A percentile compares a stretch with the other conserved stretches of the same genome.
Conservation (phyloP, 2,329 filamentous ascomycete species). For the Pseudopithomyces maydicus region DNA sequence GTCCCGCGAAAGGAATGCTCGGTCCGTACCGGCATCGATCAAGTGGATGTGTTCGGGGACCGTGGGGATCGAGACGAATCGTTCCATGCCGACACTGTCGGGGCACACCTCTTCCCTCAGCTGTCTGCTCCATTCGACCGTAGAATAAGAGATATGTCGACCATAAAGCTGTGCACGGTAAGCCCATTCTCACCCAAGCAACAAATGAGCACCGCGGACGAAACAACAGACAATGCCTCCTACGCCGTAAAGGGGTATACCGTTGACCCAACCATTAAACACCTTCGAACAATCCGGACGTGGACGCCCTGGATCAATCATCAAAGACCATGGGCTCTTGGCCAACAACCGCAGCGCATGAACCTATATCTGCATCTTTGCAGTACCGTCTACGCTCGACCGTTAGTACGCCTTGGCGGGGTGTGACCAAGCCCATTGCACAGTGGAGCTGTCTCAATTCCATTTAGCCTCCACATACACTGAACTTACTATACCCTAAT, state of each 20-base stretch:
- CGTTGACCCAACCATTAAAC: constrained; percentile 6
- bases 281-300: not conserved
- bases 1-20: constrained; percentile 6
- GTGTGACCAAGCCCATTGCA: not conserved
- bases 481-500: constrained; percentile 35
- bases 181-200: constrained; percentile 12
- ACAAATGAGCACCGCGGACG: constrained; percentile 4
- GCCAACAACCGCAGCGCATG: not conserved
- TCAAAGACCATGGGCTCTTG: not conserved
- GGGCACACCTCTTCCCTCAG: not conserved
- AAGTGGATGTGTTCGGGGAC: not conserved
- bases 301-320: not conserved
- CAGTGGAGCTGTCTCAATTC: not conserved
- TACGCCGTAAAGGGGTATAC: constrained; percentile 17
- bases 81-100: constrained; percentile 2
- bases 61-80: constrained; percentile 3
- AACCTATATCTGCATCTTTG: not conserved
- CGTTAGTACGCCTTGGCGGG: not conserved
- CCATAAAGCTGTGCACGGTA: constrained; percentile 8
- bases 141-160: constrained; percentile 3
- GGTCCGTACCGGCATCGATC: not conserved
- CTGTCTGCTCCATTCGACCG: not conserved
- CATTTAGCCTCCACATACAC: constrained; percentile 13
- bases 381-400: not conserved
- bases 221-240: constrained; percentile 2